Evolutionary conservation across 2,329 filamentous ascomycete genomes (phyloP), one percentile per base, ranked within the genome.

Genomic region (Paraphoma sp.): DNA sequence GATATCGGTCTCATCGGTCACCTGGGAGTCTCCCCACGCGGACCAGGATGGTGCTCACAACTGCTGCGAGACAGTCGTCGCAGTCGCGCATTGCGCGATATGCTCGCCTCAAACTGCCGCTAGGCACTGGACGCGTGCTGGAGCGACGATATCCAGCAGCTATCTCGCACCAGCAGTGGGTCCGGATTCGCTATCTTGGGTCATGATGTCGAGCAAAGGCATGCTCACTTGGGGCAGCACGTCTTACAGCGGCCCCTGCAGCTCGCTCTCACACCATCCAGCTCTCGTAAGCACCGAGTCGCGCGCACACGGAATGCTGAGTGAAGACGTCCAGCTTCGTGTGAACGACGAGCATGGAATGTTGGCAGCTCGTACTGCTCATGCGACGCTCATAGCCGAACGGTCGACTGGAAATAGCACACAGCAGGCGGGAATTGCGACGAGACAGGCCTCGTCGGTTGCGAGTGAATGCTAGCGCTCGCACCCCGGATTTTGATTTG

Each of bases 241-340:
- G 60, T 62, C 63, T 68, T 59, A 69, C 63, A 53, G 70, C 65
- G 69, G 68, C 71, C 71, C 50, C 68, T 74, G 72, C 68, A 69
- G 60, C 60, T 23, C 60, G 59, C 38, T 47, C 53, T 45, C 46
- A 42, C 54, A 46, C 60, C 45, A 58, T 51, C 57, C 52, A 56
- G 51, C 65, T 66, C 58, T 56, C 60, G 62, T 69, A 65, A 68
- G 62, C 64, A 56, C 51, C 53, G 52, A 46, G 48, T 47, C 44
- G 43, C 59, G 57, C 48, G n/a, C 57, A 44, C 52, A 46, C 53
- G 54, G 57, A 62, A 62, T 60, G 62, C 58, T 58, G 53, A 54
- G 49, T 45, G 33, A 45, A 38, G 48, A 33, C 17, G 31, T 51
- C 45, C 58, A 62, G 54, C 60, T 59, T 65, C 48, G 62, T 56